Conservation (phyloP, 257 asterid species). For the Coffea canephora region DNA sequence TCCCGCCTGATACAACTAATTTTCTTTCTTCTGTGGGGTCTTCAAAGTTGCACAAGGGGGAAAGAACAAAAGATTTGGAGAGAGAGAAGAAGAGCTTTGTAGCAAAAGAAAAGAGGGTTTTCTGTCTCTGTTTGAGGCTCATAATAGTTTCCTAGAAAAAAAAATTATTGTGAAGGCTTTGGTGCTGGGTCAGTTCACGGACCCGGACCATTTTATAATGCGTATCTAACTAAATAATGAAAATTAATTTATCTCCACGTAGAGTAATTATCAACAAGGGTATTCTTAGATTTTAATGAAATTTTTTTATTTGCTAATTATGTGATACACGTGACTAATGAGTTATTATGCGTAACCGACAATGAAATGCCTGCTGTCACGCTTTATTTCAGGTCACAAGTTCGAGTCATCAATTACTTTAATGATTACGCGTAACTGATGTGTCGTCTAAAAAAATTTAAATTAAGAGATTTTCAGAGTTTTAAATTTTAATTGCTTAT, state of each 20-base stretch:
- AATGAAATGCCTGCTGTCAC: too few species aligned
- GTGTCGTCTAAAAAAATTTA: too few species aligned
- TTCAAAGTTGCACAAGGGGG: not conserved
- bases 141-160: not conserved
- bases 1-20: not conserved
- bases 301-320: too few species aligned
- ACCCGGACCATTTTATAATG: not conserved
- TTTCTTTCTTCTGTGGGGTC: constrained; percentile 7
- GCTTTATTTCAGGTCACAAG: too few species aligned
- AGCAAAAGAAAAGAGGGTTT: constrained; percentile 6
- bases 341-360: too few species aligned
- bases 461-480: too few species aligned
- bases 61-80: constrained; percentile 20
- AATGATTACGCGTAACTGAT: too few species aligned
- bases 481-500: too few species aligned
- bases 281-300: not conserved
- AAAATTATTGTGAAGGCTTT: constrained; percentile 28
- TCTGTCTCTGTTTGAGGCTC: not conserved
- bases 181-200: constrained; percentile 51
- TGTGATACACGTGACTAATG: too few species aligned
- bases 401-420: too few species aligned
- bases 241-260: not conserved
- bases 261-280: not conserved
- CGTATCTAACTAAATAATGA: not conserved
- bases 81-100: constrained; percentile 11